phyloP scores from a whole-genome alignment of 805 yeast species.

The Ogataea henricii region DNA sequence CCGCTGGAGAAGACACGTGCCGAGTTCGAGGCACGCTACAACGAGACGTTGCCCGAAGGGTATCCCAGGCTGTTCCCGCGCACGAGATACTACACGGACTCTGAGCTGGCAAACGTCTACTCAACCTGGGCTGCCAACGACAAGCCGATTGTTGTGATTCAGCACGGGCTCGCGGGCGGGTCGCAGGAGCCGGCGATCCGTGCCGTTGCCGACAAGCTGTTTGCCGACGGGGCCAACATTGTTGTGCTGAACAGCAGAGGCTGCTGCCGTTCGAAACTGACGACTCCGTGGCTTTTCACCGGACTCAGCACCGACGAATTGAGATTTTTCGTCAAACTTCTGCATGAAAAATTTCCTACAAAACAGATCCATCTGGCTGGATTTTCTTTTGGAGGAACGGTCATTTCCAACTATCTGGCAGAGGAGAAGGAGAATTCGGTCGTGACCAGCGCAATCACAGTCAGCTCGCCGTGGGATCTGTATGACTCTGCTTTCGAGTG shows the following conservation, averaged over 20 bases:
- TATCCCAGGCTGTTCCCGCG: conserved; percentile 69
- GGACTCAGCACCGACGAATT: conserved; percentile 73
- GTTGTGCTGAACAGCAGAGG: conserved; percentile 73
- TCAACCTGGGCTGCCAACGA: conserved; percentile 37
- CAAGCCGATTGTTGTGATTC: conserved; percentile 60
- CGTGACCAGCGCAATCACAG: conserved; percentile 57
- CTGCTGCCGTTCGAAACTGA: conserved; percentile 71
- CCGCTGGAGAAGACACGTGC: conserved; percentile 26
- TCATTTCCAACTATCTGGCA: conserved; percentile 67
- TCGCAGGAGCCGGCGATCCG: conserved; percentile 74
- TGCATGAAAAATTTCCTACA: conserved; percentile 54
- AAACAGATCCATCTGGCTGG: conserved; percentile 70
- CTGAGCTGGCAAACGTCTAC: conserved; percentile 40
- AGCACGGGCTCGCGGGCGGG: conserved; percentile 81
- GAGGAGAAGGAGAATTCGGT: conserved; percentile 58
- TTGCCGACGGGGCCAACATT: conserved; percentile 48
- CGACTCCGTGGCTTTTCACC: conserved; percentile 66
- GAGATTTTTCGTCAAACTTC: conserved; percentile 54
- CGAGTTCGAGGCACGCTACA: conserved; percentile 34
- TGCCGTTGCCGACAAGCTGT: conserved; percentile 49
- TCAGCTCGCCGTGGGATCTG: conserved; percentile 78
- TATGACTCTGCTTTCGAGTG: conserved; percentile 52
- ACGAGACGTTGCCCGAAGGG: conserved; percentile 48
- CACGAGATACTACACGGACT: conserved; percentile 58
- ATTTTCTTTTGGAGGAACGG: conserved; percentile 71